Evolutionary conservation across 2,329 filamentous ascomycete species (phyloP).

Genomic region (Orbilia oligospora): DNA sequence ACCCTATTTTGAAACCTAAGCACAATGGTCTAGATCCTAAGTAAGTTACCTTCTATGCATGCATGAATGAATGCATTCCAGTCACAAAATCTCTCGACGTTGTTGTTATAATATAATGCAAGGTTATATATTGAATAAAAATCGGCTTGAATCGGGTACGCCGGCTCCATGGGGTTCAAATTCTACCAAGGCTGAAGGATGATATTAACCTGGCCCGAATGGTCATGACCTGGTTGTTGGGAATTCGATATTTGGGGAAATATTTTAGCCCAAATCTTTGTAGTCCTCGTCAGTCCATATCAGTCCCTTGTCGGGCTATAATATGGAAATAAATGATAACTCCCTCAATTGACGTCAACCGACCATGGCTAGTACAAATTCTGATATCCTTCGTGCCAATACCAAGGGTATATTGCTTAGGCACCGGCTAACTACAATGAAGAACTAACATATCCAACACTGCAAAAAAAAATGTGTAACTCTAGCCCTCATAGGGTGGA

Average conservation of each 20-base stretch:
- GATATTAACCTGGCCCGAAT: too few species aligned
- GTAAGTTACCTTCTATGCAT: background rate
- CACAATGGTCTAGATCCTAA: background rate
- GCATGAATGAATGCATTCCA: background rate
- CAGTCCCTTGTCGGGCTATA: background rate
- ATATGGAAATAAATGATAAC: background rate
- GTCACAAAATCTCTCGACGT: background rate
- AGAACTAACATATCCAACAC: conserved; percentile 22
- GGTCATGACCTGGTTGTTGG: conserved; percentile 10
- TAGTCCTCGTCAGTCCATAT: background rate
- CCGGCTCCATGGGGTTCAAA: too few species aligned
- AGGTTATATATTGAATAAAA: too few species aligned
- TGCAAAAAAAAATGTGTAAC: background rate
- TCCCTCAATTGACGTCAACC: background rate
- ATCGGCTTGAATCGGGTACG: too few species aligned
- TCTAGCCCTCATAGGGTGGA: background rate
- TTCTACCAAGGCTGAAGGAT: too few species aligned
- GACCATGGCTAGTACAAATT: background rate
- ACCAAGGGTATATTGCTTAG: background rate
- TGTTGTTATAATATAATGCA: too few species aligned
- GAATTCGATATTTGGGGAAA: background rate
- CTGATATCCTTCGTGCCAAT: conserved; percentile 1
- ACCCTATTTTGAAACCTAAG: background rate
- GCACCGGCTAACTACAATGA: conserved; percentile 21
- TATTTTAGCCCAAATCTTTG: background rate